Percentiles rank a stretch among this genome's conserved stretches.
These are phyloP conservation scores for Claviceps lovelessii DNA, from an alignment of 2,329 filamentous ascomycete genomes.

Conservation along the genomic window DNA sequence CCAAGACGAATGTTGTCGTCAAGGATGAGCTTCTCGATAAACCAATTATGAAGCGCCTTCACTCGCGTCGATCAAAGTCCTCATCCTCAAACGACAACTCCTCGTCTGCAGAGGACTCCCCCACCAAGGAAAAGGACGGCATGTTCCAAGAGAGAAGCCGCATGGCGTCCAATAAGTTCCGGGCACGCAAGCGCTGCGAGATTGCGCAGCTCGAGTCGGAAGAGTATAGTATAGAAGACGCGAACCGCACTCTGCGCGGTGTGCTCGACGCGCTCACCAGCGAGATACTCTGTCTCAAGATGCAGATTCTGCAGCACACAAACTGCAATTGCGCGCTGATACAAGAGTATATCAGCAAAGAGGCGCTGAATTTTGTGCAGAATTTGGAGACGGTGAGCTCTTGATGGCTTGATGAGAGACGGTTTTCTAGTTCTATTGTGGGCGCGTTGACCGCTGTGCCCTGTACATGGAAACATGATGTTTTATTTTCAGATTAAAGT, in stretches of 20 bases:
- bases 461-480: background rate
- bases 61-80: background rate
- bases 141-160: slow-evolving; percentile 11
- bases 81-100: background rate
- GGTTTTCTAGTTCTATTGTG: too few species aligned
- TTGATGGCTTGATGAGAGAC: background rate
- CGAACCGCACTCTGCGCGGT: slow-evolving; percentile 5
- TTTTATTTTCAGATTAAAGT: too few species aligned
- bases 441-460: background rate
- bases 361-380: slow-evolving; percentile 9
- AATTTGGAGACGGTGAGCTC: background rate
- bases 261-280: slow-evolving; percentile 8
- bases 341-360: slow-evolving; percentile 10
- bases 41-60: background rate
- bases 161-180: slow-evolving; percentile 14
- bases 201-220: slow-evolving; percentile 6
- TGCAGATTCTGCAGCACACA: slow-evolving; percentile 11
- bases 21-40: background rate
- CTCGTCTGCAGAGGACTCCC: background rate
- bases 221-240: slow-evolving; percentile 9
- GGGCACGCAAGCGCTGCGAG: slow-evolving; percentile 10
- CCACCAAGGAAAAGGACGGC: background rate
- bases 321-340: slow-evolving; percentile 12
- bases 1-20: background rate
- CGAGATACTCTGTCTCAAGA: slow-evolving; percentile 12